phyloP scores from a whole-genome alignment of 495 filamentous ascomycete species.

The Cercophora sp. region DNA sequence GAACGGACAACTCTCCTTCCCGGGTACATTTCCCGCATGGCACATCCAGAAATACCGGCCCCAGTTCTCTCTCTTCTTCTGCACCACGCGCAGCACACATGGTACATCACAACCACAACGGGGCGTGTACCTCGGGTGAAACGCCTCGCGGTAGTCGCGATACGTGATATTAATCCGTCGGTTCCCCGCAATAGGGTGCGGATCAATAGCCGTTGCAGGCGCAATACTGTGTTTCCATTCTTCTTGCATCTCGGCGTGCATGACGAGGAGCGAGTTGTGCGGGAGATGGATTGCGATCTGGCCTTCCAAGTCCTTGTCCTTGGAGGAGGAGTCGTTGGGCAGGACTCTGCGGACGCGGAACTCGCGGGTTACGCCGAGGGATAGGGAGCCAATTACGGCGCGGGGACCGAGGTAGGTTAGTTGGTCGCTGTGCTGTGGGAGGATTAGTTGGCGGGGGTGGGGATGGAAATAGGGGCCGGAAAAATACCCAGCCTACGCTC shows the following conservation, averaged over 20 bases:
- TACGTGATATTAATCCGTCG: constrained; percentile 91
- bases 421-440: constrained; percentile 67
- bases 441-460: neutral
- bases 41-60: constrained; percentile 96
- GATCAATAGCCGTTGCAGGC: constrained; percentile 68
- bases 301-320: constrained; percentile 54
- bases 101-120: constrained; percentile 64
- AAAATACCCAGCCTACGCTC: constrained; percentile 66
- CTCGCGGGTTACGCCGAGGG: constrained; percentile 82
- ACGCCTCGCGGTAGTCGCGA: constrained; percentile 70
- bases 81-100: constrained; percentile 72
- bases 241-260: constrained; percentile 91
- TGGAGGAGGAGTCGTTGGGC: constrained; percentile 41
- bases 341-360: constrained; percentile 79
- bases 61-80: constrained; percentile 66
- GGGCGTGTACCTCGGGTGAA: constrained; percentile 69
- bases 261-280: constrained; percentile 87
- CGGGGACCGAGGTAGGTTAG: constrained; percentile 89
- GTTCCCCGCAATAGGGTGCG: constrained; percentile 76
- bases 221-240: constrained; percentile 76
- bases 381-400: constrained; percentile 83
- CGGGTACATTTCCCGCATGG: constrained; percentile 69
- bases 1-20: constrained; percentile 71
- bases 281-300: constrained; percentile 89
- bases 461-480: neutral